Evolutionary conservation across 106 monocot species (phyloP).

Genomic region (Gastrodia elata): DNA sequence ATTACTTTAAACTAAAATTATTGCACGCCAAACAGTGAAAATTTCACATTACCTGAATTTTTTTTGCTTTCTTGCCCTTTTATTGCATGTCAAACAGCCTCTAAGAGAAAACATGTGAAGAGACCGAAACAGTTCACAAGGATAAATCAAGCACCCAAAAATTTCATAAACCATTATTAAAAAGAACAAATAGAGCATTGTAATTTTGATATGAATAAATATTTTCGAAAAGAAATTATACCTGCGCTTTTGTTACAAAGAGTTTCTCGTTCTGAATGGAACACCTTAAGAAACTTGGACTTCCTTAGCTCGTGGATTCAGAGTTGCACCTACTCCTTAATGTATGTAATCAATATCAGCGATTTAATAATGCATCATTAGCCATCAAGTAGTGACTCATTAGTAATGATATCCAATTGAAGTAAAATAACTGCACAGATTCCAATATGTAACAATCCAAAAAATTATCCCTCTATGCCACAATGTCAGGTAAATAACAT

Average conservation of each 20-base stretch:
- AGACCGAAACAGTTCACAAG: not conserved
- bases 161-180: not conserved
- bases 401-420: constrained; percentile 1
- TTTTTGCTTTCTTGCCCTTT: no score
- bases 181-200: not conserved
- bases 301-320: constrained; percentile 19
- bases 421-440: not conserved
- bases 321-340: not conserved
- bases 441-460: not conserved
- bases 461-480: not conserved
- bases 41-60: no score
- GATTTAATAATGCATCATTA: constrained; percentile 8
- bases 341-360: not conserved
- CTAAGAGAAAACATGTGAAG: not conserved
- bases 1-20: no score
- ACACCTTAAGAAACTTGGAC: constrained; percentile 43
- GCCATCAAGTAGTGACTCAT: constrained; percentile 9
- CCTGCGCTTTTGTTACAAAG: not conserved
- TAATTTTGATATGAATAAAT: not conserved
- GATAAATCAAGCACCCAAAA: no score
- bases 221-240: not conserved
- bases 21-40: no score
- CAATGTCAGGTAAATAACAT: not conserved
- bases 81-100: no score
- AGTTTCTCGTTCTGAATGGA: constrained; percentile 22